Evolutionary conservation across 495 filamentous ascomycete species (phyloP).

Genomic region (Aspergillus haitiensis): DNA sequence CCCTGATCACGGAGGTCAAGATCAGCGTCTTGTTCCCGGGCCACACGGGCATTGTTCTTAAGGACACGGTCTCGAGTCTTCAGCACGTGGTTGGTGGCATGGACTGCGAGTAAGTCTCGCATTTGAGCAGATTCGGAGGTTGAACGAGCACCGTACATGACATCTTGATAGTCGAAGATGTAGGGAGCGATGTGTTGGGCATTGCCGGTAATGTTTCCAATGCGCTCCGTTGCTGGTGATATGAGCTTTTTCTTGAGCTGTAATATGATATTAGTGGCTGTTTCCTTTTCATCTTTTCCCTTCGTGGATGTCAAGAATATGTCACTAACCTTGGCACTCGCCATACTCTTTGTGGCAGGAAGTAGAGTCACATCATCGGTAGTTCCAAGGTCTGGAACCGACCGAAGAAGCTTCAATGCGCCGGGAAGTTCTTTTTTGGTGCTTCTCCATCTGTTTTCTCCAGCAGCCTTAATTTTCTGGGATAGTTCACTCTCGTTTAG

Average conservation of each 20-base stretch:
- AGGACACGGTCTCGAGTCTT: constrained; percentile 90
- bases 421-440: constrained; percentile 40
- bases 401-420: constrained; percentile 47
- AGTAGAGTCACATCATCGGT: constrained; percentile 30
- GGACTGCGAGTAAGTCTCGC: constrained; percentile 73
- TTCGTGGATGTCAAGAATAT: no score
- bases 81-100: constrained; percentile 86
- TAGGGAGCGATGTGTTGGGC: constrained; percentile 41
- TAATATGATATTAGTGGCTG: constrained; percentile 1
- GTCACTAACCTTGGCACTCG: constrained; percentile 39
- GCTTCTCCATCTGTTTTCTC: constrained; percentile 57
- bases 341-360: constrained; percentile 38
- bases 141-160: constrained; percentile 73
- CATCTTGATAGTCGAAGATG: constrained; percentile 73
- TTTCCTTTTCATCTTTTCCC: background rate
- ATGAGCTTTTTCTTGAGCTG: constrained; percentile 51
- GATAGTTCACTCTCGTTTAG: constrained; percentile 58
- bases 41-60: constrained; percentile 81
- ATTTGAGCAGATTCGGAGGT: constrained; percentile 62
- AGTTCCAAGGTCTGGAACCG: constrained; percentile 38
- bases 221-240: constrained; percentile 32
- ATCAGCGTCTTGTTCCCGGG: constrained; percentile 59
- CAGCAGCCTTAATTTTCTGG: constrained; percentile 52
- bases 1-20: constrained; percentile 90
- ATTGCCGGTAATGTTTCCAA: constrained; percentile 38